Base-by-base conservation (phyloP, 805 yeast genomes). In the Hemisphaericaspora nanyangensis region DNA sequence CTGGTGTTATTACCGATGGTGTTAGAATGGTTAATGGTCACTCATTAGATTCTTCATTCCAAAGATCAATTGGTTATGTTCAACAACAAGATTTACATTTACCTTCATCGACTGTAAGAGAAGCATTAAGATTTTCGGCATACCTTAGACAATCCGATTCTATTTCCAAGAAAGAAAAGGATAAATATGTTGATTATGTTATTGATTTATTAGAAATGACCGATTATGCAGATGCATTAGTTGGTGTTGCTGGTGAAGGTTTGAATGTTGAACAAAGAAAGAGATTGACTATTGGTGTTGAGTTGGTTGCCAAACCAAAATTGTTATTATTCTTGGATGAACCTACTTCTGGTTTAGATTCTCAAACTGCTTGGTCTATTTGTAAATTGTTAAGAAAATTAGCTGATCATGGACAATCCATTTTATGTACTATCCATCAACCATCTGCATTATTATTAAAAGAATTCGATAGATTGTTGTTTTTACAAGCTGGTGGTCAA, bases 81-180 rank as follows among this genome's bases (percentile, higher is more conserved):
- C 88, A 84, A 60, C 93, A 84, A 61, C 89, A 82, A 55, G 91
- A 84, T 70, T 63, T 84, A 47, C 93, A 84, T 59, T 65, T 83
- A 55, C 72, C 77, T 26, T 76, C 80, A 33, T 64, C 81, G 13
- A 80, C 91, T 29, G 91, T 84, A 12, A 75, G 89, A 48, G 93
- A 84, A 60, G 80, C 90, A 3, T 69, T 84, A 45, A 66, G 70
- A 38, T 84, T 84, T 59, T 76, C 88, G 33, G 91, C 91, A 17
- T 67, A 77, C 43, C 65, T 84, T 52, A 79, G 93, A 63, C 88
- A 81, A 60, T 85, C 89, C 11, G 57, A 63, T n/a, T 49, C 63
- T 29, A 77, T 75, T 17, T 71, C 86, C 3, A 61, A 65, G 29
- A 56, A 59, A 35, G 90, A 84, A 51, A 84, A 84, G 58, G 57